A percentile compares a stretch with the other conserved stretches of the same genome.
These are phyloP conservation scores for Serendipita sp. DNA, from an alignment of 768 basidiomycete genomes.

Conservation along the genomic window DNA sequence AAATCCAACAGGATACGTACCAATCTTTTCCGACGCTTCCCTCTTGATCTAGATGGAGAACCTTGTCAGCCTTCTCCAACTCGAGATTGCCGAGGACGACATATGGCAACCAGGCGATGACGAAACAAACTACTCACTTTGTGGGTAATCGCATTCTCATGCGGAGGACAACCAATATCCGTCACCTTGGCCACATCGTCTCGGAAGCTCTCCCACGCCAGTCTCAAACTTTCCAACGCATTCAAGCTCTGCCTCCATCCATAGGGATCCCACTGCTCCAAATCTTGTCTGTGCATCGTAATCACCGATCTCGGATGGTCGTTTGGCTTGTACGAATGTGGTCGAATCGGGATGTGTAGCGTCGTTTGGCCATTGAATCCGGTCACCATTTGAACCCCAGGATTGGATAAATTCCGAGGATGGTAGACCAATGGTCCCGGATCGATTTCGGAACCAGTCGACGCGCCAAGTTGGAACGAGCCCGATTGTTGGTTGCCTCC, in stretches of 20 bases:
- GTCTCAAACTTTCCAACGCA: conserved; percentile 47
- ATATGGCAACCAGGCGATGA: conserved; percentile 40
- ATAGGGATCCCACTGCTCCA: conserved; percentile 55
- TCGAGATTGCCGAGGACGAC: not conserved
- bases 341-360: not conserved
- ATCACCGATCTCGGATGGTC: conserved; percentile 57
- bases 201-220: conserved; percentile 48
- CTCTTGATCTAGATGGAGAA: conserved; percentile 15
- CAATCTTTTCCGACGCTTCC: conserved; percentile 18
- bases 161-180: conserved; percentile 27
- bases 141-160: conserved; percentile 8
- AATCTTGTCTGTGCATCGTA: conserved; percentile 43
- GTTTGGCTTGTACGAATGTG: conserved; percentile 7
- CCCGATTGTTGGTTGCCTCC: not conserved
- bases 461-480: not conserved
- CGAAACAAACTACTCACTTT: conserved; percentile 26
- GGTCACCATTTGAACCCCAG: not conserved
- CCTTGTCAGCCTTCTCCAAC: not conserved
- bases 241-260: conserved; percentile 56
- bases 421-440: not conserved
- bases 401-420: not conserved
- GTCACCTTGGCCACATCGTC: conserved; percentile 34
- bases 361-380: not conserved
- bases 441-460: not conserved
- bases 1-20: conserved; percentile 10